Evolutionary conservation across 352 stramenopile species (phyloP).

Genomic region (Phytopythium mirpurense): DNA sequence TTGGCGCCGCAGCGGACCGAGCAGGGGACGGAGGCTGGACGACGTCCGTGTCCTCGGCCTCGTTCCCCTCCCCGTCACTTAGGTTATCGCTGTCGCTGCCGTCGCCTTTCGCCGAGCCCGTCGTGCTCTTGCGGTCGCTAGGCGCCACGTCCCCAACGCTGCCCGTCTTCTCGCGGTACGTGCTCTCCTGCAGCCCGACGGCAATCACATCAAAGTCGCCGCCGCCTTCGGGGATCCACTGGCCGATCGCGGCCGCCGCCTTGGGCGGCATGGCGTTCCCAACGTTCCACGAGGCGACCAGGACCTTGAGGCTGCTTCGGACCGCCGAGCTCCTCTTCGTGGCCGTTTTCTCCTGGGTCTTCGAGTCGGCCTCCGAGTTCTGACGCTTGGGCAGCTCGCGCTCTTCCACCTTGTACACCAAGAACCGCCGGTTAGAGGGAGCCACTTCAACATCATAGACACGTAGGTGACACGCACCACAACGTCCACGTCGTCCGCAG

Average conservation of each 20-base stretch:
- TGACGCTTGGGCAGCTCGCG: not conserved
- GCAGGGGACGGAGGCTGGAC: not conserved
- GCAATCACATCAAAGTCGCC: conserved; percentile 82
- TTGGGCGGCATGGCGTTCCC: conserved; percentile 80
- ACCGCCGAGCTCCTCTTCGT: not conserved
- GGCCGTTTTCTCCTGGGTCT: not conserved
- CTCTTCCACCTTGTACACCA: not conserved
- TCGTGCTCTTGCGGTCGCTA: conserved; percentile 16
- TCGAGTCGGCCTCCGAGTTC: not conserved
- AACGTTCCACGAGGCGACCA: conserved; percentile 82
- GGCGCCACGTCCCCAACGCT: conserved; percentile 19
- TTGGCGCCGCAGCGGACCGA: not conserved
- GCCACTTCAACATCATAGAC: not conserved
- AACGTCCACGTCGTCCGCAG: not conserved
- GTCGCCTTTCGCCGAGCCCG: conserved; percentile 9
- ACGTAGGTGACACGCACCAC: not conserved
- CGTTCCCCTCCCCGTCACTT: conserved; percentile 2
- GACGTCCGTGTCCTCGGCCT: not conserved
- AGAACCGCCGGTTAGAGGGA: too few species aligned
- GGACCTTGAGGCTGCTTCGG: conserved; percentile 30
- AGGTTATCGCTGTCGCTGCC: conserved; percentile 18
- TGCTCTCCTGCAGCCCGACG: conserved; percentile 78
- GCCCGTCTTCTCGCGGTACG: conserved; percentile 47
- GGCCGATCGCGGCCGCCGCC: conserved; percentile 31
- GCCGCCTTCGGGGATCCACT: conserved; percentile 77